Conservation (phyloP, 2,329 filamentous ascomycete genomes). For the Exophiala spinifera region DNA sequence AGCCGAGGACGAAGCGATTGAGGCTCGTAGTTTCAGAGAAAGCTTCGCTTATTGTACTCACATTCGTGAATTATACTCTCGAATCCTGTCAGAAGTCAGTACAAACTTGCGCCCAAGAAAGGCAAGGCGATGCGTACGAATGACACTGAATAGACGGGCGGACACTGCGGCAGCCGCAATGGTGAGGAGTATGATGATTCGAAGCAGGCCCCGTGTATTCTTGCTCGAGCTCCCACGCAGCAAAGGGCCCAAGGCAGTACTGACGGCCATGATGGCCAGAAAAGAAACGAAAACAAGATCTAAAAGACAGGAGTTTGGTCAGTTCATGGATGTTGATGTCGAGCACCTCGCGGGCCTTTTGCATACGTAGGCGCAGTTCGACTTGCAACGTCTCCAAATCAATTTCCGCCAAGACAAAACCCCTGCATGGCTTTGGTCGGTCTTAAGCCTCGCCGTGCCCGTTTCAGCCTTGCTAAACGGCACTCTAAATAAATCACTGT, state of each 20-base stretch:
- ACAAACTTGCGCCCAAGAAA: constrained; percentile 3
- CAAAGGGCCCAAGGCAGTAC: constrained; percentile 52
- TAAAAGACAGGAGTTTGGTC: neutral
- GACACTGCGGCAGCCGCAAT: constrained; percentile 90
- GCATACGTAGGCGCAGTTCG: constrained; percentile 9
- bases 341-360: neutral
- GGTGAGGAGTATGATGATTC: constrained; percentile 82
- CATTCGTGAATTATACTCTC: constrained; percentile 99
- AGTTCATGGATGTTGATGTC: neutral
- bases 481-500: too few relatives aligned
- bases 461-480: neutral
- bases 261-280: constrained; percentile 46
- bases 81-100: constrained; percentile 60
- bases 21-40: constrained; percentile 1
- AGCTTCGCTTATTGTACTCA: constrained; percentile 52
- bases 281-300: constrained; percentile 19
- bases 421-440: neutral
- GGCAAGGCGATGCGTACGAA: constrained; percentile 62
- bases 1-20: neutral
- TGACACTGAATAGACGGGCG: constrained; percentile 95
- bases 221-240: constrained; percentile 74
- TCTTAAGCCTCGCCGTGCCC: neutral
- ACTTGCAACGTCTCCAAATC: constrained; percentile 18
- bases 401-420: constrained; percentile 2
- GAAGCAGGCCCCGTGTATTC: constrained; percentile 79